Percentiles rank a stretch among this genome's conserved stretches.
Evolutionary conservation across 129 eudicot species (phyloP).

Genomic region (Pittosporum tobira): DNA sequence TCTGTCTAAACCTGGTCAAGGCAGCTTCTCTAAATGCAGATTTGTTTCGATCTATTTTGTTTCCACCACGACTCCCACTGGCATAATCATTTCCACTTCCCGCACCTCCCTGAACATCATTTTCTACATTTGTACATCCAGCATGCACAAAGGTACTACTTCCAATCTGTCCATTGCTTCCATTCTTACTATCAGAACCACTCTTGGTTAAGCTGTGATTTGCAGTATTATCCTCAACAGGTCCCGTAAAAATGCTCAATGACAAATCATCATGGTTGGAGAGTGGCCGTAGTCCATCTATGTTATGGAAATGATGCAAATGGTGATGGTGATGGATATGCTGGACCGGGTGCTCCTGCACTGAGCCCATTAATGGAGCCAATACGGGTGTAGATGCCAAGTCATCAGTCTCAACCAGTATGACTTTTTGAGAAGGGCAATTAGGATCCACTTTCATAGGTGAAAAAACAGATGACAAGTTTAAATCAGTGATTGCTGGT

Average conservation of each 20-base stretch:
- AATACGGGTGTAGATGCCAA: slow-evolving; percentile 19
- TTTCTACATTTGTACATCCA: slow-evolving; percentile 39
- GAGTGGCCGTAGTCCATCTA: slow-evolving; percentile 23
- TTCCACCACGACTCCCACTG: slow-evolving; percentile 26
- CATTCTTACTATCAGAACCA: slow-evolving; percentile 55
- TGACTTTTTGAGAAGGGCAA: slow-evolving; percentile 27
- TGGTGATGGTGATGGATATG: slow-evolving; percentile 63
- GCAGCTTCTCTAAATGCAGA: slow-evolving; percentile 50
- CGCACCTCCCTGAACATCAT: slow-evolving; percentile 28
- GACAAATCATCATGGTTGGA: slow-evolving; percentile 31
- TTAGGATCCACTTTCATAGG: slow-evolving; percentile 20
- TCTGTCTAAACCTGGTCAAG: slow-evolving; percentile 52
- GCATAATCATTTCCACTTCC: slow-evolving; percentile 41
- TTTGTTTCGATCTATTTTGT: slow-evolving; percentile 19
- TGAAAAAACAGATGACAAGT: slow-evolving; percentile 28
- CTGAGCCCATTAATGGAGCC: too few species aligned
- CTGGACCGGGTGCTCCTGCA: slow-evolving; percentile 32
- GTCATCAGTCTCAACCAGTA: slow-evolving; percentile 28
- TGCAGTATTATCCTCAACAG: slow-evolving; percentile 20
- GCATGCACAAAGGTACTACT: slow-evolving; percentile 39
- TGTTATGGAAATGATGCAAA: slow-evolving; percentile 46
- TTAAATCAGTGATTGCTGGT: slow-evolving; percentile 17
- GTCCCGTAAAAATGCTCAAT: slow-evolving; percentile 31
- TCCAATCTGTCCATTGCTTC: slow-evolving; percentile 55
- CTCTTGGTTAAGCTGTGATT: slow-evolving; percentile 40